Conservation (phyloP, 1,284 basidiomycete species). For the Cutaneotrichosporon sp. region DNA sequence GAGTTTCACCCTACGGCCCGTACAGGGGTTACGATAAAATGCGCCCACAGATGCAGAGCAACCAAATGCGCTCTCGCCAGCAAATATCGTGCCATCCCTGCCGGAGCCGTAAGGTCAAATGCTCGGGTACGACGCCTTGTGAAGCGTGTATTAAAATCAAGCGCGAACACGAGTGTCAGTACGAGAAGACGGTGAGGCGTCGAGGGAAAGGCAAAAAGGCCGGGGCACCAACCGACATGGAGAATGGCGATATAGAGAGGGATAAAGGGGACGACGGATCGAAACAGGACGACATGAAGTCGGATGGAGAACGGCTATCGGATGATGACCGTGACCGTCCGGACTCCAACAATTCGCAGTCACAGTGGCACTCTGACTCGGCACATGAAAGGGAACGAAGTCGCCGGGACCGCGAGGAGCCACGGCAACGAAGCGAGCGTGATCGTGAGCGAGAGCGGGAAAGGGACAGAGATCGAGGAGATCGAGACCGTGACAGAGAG, state of each 20-base stretch:
- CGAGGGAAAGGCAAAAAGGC: slow-evolving; percentile 32
- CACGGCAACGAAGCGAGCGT: too few relatives aligned
- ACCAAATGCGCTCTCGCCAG: slow-evolving; percentile 24
- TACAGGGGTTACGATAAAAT: too few relatives aligned
- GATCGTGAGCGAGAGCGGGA: not conserved
- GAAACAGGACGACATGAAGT: not conserved
- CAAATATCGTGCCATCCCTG: slow-evolving; percentile 40
- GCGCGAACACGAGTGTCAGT: slow-evolving; percentile 29
- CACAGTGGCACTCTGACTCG: too few relatives aligned
- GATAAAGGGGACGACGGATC: not conserved
- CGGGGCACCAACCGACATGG: not conserved
- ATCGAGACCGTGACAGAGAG: too few relatives aligned
- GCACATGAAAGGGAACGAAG: too few relatives aligned
- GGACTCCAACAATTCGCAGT: too few relatives aligned
- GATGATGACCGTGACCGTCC: too few relatives aligned
- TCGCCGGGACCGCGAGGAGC: too few relatives aligned
- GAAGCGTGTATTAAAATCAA: slow-evolving; percentile 30
- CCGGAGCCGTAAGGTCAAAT: slow-evolving; percentile 37
- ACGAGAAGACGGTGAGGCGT: slow-evolving; percentile 32
- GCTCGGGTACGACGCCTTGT: slow-evolving; percentile 38
- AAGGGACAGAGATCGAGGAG: too few relatives aligned
- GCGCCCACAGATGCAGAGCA: not conserved
- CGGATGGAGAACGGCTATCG: too few relatives aligned
- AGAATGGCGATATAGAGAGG: not conserved
- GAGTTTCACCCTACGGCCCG: not conserved